These are phyloP conservation scores for Dendrobium catenatum DNA, from an alignment of 106 monocot species.

Conservation along the genomic window DNA sequence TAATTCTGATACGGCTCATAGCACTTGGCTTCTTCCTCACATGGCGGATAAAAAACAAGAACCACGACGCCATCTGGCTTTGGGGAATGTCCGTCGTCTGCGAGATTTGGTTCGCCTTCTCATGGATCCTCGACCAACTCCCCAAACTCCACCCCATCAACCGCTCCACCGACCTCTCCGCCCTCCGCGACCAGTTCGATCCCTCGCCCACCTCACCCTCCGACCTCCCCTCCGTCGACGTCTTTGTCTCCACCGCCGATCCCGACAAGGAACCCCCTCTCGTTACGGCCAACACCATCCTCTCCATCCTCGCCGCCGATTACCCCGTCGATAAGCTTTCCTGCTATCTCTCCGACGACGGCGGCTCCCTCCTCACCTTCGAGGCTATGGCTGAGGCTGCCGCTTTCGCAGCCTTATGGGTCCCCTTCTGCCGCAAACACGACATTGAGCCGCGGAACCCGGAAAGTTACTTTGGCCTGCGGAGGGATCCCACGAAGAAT, in stretches of 20 bases:
- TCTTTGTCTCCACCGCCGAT: slow-evolving; percentile 69
- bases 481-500: slow-evolving; percentile 82
- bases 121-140: slow-evolving; percentile 82
- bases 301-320: slow-evolving; percentile 87
- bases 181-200: slow-evolving; percentile 65
- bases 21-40: slow-evolving; percentile 37
- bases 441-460: slow-evolving; percentile 87
- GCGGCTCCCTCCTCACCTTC: slow-evolving; percentile 73
- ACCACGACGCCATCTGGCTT: slow-evolving; percentile 83
- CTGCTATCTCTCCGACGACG: slow-evolving; percentile 84
- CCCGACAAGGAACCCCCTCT: slow-evolving; percentile 84
- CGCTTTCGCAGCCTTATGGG: slow-evolving; percentile 75
- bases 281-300: slow-evolving; percentile 77
- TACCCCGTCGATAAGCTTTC: slow-evolving; percentile 95
- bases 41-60: slow-evolving; percentile 77
- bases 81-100: slow-evolving; percentile 85
- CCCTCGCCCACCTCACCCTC: slow-evolving; percentile 37
- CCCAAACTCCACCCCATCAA: slow-evolving; percentile 94
- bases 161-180: slow-evolving; percentile 63
- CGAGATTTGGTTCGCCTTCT: slow-evolving; percentile 93
- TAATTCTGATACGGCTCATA: slow-evolving; percentile 51
- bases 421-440: slow-evolving; percentile 95
- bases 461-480: slow-evolving; percentile 58
- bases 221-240: slow-evolving; percentile 58
- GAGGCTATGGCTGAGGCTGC: slow-evolving; percentile 88